Conservation (phyloP, 306 rosid genomes). For the Potentilla sterilis region DNA sequence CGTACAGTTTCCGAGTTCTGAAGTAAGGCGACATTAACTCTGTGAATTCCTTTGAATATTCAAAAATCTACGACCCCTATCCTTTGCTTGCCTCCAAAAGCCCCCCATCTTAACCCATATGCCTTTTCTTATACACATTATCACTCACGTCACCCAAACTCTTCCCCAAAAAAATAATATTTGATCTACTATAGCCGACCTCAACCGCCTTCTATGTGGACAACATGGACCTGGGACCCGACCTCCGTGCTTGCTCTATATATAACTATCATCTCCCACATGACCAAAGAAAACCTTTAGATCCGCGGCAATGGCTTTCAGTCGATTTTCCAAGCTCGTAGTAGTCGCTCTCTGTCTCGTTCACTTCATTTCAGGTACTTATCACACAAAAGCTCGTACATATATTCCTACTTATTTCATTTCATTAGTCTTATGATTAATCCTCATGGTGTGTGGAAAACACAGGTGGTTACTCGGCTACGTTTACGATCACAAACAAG, state of each 20-base stretch:
- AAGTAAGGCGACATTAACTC: not conserved
- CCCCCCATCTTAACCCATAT: not conserved
- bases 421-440: not conserved
- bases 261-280: not conserved
- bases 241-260: not conserved
- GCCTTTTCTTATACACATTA: not conserved
- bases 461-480: slow-evolving; percentile 47
- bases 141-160: not conserved
- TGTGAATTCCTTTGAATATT: not conserved
- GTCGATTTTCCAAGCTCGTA: not conserved
- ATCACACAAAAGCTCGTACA: not conserved
- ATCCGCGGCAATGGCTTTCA: slow-evolving; percentile 2
- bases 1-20: not conserved
- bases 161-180: not conserved
- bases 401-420: not conserved
- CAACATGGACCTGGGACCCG: not conserved
- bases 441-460: not conserved
- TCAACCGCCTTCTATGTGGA: not conserved
- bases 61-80: not conserved
- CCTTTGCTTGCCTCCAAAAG: slow-evolving; percentile 7
- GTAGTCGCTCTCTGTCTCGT: not conserved
- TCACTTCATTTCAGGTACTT: slow-evolving; percentile 11
- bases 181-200: not conserved
- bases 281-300: not conserved
- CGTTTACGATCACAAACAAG: slow-evolving; percentile 60